Evolutionary conservation across 2,329 filamentous ascomycete genomes (phyloP).

Genomic region (Fusarium sublunatum): DNA sequence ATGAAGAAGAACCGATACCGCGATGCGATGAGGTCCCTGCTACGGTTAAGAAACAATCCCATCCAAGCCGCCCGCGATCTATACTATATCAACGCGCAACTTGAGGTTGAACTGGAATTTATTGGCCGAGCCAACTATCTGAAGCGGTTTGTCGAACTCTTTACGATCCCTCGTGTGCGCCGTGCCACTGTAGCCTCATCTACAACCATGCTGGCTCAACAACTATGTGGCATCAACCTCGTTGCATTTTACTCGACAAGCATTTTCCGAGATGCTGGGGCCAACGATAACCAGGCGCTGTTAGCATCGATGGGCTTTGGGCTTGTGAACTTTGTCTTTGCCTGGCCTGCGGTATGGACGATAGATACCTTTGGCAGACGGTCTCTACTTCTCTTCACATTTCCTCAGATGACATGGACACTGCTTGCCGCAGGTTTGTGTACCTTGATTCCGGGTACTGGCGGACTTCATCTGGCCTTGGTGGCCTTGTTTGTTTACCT

Average conservation of each 20-base stretch:
- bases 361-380: conserved; percentile 69
- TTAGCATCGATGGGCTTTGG: conserved; percentile 69
- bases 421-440: conserved; percentile 58
- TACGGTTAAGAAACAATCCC: conserved; percentile 63
- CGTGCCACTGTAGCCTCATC: conserved; percentile 81
- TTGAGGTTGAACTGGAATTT: conserved; percentile 68
- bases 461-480: conserved; percentile 54
- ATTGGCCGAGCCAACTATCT: conserved; percentile 66
- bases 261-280: conserved; percentile 68
- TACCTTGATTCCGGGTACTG: conserved; percentile 59
- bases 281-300: conserved; percentile 65
- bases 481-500: conserved; percentile 69
- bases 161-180: conserved; percentile 75
- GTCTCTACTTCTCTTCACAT: conserved; percentile 58
- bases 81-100: conserved; percentile 72
- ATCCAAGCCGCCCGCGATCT: conserved; percentile 71
- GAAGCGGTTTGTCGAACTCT: conserved; percentile 71
- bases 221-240: conserved; percentile 78
- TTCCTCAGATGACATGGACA: conserved; percentile 58
- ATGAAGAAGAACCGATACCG: conserved; percentile 73
- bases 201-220: conserved; percentile 82
- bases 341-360: conserved; percentile 68
- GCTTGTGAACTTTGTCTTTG: conserved; percentile 68
- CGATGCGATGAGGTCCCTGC: conserved; percentile 68
- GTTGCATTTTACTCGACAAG: conserved; percentile 81